These are phyloP conservation scores for Aschersonia sp. DNA, from an alignment of 2,329 filamentous ascomycete species.

Conservation along the genomic window DNA sequence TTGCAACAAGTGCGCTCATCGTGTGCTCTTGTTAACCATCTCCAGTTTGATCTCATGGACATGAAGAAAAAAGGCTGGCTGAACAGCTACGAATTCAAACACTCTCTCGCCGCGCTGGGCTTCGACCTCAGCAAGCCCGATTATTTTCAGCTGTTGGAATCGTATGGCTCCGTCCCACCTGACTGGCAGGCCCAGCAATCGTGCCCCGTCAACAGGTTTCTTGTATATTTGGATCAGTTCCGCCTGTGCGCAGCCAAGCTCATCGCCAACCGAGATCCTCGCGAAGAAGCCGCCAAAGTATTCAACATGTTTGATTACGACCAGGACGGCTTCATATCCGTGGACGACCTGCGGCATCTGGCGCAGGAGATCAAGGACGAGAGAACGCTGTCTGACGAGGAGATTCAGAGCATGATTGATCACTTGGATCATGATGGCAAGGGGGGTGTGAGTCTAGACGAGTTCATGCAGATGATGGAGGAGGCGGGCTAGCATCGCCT, in stretches of 20 bases:
- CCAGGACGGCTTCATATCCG: constrained; percentile 77
- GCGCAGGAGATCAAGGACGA: constrained; percentile 79
- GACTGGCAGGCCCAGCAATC: constrained; percentile 33
- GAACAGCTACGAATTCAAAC: constrained; percentile 96
- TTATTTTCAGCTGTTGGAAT: constrained; percentile 65
- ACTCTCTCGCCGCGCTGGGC: constrained; percentile 87
- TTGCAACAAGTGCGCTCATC: not conserved
- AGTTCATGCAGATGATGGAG: constrained; percentile 52
- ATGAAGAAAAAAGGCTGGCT: constrained; percentile 89
- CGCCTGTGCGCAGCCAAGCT: constrained; percentile 62
- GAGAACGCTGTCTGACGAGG: constrained; percentile 72
- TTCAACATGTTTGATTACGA: constrained; percentile 91
- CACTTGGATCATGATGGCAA: constrained; percentile 94
- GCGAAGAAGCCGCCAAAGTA: constrained; percentile 81
- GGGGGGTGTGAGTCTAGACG: constrained; percentile 57
- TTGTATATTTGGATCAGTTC: constrained; percentile 41
- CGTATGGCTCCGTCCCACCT: constrained; percentile 61
- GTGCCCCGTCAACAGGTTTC: constrained; percentile 28
- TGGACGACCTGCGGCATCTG: constrained; percentile 77
- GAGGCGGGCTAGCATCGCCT: constrained; percentile 18
- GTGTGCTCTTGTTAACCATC: not conserved
- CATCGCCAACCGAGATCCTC: constrained; percentile 69
- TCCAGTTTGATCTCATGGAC: constrained; percentile 84
- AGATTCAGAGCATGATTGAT: constrained; percentile 91
- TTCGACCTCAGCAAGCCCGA: constrained; percentile 83